phyloP scores from a whole-genome alignment of 192 early-diverging fungal species.

The Coemansia sp. region DNA sequence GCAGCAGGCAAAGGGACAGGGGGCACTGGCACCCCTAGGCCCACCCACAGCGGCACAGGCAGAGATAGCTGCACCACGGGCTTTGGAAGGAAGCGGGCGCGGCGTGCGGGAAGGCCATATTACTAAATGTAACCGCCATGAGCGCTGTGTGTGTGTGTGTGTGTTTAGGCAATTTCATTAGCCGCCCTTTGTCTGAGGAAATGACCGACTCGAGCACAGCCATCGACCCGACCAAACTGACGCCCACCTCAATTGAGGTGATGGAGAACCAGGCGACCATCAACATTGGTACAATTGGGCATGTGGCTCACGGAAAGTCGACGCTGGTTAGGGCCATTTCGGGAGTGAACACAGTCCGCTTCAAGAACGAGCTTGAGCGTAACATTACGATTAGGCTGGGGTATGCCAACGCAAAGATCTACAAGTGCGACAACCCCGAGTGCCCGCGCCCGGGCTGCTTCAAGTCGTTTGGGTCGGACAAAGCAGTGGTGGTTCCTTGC shows the following conservation, averaged over 20 bases:
- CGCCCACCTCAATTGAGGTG: constrained; percentile 70
- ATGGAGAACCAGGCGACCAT: constrained; percentile 98
- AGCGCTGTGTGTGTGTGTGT: no score
- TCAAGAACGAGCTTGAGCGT: constrained; percentile 95
- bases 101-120: no score
- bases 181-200: no score
- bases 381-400: constrained; percentile 99
- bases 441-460: constrained; percentile 98
- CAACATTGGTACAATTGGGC: constrained; percentile 99
- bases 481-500: constrained; percentile 84
- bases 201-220: not conserved
- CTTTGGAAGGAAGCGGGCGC: no score
- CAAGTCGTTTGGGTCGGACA: constrained; percentile 73
- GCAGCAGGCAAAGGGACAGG: no score
- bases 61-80: no score
- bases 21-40: no score
- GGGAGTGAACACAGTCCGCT: constrained; percentile 95
- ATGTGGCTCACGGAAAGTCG: constrained; percentile 99
- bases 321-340: constrained; percentile 99
- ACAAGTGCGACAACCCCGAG: constrained; percentile 89
- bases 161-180: no score
- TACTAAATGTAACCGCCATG: no score
- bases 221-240: constrained; percentile 32
- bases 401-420: constrained; percentile 99
- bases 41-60: no score